Conservation (phyloP, 2,329 filamentous ascomycete genomes). For the Microdochium trichocladiopsis region DNA sequence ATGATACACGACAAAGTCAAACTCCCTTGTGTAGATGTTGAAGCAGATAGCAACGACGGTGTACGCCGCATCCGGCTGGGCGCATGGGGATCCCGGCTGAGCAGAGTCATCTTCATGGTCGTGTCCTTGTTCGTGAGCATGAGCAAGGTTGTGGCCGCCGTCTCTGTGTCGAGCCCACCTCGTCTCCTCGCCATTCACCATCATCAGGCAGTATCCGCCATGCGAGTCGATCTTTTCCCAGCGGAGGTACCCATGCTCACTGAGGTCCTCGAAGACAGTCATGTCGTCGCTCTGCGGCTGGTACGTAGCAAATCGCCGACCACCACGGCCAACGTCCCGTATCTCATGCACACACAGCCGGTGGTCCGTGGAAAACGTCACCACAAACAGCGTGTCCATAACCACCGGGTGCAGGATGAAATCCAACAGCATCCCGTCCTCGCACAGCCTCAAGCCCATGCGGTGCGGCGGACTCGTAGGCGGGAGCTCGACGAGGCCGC, state of each 20-base stretch:
- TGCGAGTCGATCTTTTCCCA: conserved; percentile 21
- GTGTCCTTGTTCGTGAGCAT: neutral
- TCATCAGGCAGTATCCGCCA: conserved; percentile 19
- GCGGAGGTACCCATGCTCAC: conserved; percentile 11
- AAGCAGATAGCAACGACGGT: conserved; percentile 16
- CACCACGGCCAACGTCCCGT: neutral
- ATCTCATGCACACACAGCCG: neutral
- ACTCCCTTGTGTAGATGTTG: conserved; percentile 21
- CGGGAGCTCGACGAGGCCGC: neutral
- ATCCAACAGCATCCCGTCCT: neutral
- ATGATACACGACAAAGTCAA: conserved; percentile 16
- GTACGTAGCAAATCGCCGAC: conserved; percentile 12
- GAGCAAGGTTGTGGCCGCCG: conserved; percentile 3
- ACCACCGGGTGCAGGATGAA: neutral
- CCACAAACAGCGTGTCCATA: neutral
- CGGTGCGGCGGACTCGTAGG: neutral
- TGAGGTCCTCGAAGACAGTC: conserved; percentile 4
- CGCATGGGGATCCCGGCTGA: conserved; percentile 6
- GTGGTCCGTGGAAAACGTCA: neutral
- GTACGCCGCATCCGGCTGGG: neutral
- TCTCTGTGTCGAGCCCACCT: conserved; percentile 2
- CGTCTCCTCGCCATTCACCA: conserved; percentile 9
- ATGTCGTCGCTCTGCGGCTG: conserved; percentile 11
- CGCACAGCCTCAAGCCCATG: neutral
- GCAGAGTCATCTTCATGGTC: neutral